Base-by-base conservation (phyloP, 129 eudicot genomes). In the Centella asiatica region DNA sequence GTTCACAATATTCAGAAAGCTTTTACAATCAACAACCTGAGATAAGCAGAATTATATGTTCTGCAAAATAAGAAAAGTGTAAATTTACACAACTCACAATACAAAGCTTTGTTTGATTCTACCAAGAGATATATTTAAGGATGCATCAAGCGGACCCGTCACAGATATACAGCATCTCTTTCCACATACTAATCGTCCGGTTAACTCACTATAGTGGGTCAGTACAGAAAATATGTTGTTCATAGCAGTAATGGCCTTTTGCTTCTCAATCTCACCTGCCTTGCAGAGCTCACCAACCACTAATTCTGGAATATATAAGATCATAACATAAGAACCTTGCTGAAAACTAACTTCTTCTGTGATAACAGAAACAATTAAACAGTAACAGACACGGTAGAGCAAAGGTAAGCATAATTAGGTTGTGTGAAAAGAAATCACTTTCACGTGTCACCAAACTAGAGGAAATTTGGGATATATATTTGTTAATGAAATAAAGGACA, bases 51-150 rank as follows among this genome's bases (percentile, higher is more conserved):
- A 42, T 24, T 65, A 49, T 59, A 39, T 55, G 24, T 6, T 55
- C 28, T 22, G 60, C 25, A 46, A 26, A 69, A 62, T 17, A 20
- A 63, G 44, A 67, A 53, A 55, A 57, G 22, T 54, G 65, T 60
- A 50, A 74, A 54, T 17, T 24, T 64, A 55, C 73, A 74, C 2
- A 76, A 89, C 97, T 89, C 97, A 89, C 97, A 89, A 80, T 82
- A 89, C 95, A 89, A 89, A 89, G 86, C 97, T 89, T 77, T 85
- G 97, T 80, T 83, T 89, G 80, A 89, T 89, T 85, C 97, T 85
- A 89, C 88, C 92, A 74, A 89, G 90, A 74, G 95, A 89, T 76
- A 78, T 77, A 69, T 70, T 75, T 77, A 85, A 78, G 65, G 95
- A 79, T 49, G 95, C 72, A 69, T 70, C 69, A 69, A 80, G 77